Conservation (phyloP, 129 eudicot genomes). For the Flaveria sonorensis region DNA sequence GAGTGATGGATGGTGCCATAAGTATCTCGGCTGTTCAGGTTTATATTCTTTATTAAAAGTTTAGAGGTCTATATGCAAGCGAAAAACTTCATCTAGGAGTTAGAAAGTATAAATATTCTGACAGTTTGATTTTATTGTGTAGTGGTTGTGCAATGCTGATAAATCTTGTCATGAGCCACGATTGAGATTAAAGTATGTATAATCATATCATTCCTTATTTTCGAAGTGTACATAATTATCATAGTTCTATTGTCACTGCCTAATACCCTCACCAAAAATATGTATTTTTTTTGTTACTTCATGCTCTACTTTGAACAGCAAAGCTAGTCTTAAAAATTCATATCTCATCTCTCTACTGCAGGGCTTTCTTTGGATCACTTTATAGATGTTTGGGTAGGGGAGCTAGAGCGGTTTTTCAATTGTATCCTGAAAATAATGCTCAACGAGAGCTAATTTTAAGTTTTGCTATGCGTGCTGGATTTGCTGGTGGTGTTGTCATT, state of each 20-base stretch:
- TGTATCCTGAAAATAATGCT: constrained; percentile 83
- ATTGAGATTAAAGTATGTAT: constrained; percentile 79
- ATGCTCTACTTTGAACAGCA: neutral
- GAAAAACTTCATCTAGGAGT: neutral
- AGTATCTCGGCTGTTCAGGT: constrained; percentile 99
- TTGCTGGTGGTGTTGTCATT: constrained; percentile 93
- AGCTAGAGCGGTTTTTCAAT: constrained; percentile 83
- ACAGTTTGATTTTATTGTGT: constrained; percentile 24
- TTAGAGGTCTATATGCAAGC: constrained; percentile 1
- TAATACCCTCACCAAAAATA: neutral
- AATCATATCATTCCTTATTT: neutral
- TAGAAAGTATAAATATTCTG: neutral
- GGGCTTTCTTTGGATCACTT: constrained; percentile 93
- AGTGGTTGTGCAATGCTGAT: constrained; percentile 99
- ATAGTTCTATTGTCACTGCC: neutral
- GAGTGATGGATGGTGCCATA: constrained; percentile 94
- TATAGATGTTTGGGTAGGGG: constrained; percentile 87
- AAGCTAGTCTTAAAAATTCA: neutral
- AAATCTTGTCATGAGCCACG: constrained; percentile 97
- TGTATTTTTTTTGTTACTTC: neutral
- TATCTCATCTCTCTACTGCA: constrained; percentile 29
- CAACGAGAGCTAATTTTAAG: constrained; percentile 80
- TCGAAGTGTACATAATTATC: constrained; percentile 10
- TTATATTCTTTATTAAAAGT: constrained; percentile 20
- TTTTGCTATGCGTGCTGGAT: constrained; percentile 99